Conservation (phyloP, 179 eudicot genomes). For the Beta lomatogona region DNA sequence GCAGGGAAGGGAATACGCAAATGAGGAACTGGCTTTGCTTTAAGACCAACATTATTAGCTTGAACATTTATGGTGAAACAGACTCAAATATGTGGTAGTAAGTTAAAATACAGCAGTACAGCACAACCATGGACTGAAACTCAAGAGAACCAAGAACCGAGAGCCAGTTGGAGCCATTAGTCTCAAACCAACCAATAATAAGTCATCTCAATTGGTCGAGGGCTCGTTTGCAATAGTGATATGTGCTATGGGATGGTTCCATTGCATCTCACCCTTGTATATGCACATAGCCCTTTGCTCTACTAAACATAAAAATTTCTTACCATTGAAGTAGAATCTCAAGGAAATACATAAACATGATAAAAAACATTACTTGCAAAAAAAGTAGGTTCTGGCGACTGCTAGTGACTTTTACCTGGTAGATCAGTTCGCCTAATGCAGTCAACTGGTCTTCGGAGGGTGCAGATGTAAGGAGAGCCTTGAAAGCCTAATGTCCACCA, state of each 20-base stretch:
- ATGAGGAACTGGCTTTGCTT: no score
- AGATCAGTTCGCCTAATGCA: constrained; percentile 84
- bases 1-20: no score
- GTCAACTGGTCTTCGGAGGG: constrained; percentile 85
- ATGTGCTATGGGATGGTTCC: no score
- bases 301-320: background rate
- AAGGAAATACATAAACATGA: background rate
- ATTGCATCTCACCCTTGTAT: no score
- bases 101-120: background rate
- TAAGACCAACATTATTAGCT: no score
- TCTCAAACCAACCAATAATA: no score
- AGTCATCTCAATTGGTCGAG: no score
- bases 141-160: no score
- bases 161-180: no score
- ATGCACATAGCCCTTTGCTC: background rate
- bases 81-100: background rate
- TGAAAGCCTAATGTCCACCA: constrained; percentile 71
- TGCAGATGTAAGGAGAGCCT: constrained; percentile 85
- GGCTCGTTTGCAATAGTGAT: no score
- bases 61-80: no score
- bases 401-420: constrained; percentile 62
- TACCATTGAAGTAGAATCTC: background rate
- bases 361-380: background rate
- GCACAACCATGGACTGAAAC: no score
- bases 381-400: background rate